Evolutionary conservation across 352 stramenopile genomes (phyloP).

Genomic region (Phytophthora chlamydospora): DNA sequence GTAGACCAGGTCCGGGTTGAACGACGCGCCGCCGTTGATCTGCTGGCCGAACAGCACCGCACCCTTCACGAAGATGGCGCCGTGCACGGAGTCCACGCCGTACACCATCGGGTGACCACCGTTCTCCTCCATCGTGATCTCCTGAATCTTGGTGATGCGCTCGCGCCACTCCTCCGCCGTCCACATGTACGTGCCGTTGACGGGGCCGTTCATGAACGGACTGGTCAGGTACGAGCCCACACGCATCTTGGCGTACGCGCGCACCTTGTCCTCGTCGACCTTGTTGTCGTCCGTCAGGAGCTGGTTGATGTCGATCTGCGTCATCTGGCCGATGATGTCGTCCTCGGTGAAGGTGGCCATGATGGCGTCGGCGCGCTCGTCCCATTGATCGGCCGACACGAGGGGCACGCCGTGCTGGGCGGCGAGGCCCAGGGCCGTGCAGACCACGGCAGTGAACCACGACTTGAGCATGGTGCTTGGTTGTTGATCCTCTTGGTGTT

Average conservation of each 20-base stretch:
- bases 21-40: slow-evolving; percentile 67
- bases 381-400: slow-evolving; percentile 25
- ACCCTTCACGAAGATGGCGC: slow-evolving; percentile 80
- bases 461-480: slow-evolving; percentile 28
- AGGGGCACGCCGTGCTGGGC: slow-evolving; percentile 9
- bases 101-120: slow-evolving; percentile 66
- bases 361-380: slow-evolving; percentile 22
- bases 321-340: slow-evolving; percentile 85
- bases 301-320: slow-evolving; percentile 84
- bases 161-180: slow-evolving; percentile 64
- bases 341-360: slow-evolving; percentile 29
- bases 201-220: slow-evolving; percentile 37
- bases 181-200: slow-evolving; percentile 36
- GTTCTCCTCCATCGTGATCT: slow-evolving; percentile 56
- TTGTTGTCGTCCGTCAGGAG: slow-evolving; percentile 51
- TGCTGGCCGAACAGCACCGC: slow-evolving; percentile 64
- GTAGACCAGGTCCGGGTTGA: slow-evolving; percentile 74
- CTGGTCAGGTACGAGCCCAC: slow-evolving; percentile 88
- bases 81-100: slow-evolving; percentile 89
- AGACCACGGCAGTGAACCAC: slow-evolving; percentile 26
- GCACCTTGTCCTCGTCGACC: slow-evolving; percentile 36
- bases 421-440: slow-evolving; percentile 18
- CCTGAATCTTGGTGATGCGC: slow-evolving; percentile 70
- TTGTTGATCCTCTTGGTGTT: slow-evolving; percentile 11
- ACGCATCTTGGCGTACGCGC: slow-evolving; percentile 62